Evolutionary conservation across 2,329 filamentous ascomycete genomes (phyloP).

Genomic region (Fusarium luffae): DNA sequence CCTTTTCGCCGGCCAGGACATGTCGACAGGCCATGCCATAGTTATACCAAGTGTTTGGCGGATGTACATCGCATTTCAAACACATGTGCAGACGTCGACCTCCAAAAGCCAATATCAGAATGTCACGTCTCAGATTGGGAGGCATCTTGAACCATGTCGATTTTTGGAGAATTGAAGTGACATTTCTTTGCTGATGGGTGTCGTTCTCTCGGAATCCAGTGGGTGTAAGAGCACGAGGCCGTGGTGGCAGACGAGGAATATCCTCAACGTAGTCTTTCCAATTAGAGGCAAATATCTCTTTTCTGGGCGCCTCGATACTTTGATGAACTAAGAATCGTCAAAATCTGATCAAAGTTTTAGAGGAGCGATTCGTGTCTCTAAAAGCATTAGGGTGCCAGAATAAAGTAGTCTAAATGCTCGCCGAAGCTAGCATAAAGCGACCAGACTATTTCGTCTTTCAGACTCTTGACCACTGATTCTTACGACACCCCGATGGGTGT

Average conservation of each 20-base stretch:
- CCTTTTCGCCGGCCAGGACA: accelerated
- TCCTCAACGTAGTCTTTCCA: not conserved
- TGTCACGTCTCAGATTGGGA: not conserved
- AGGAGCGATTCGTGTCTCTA: no score
- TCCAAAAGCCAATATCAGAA: not conserved
- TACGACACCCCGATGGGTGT: no score
- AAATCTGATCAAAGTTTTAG: not conserved
- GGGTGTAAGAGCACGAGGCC: not conserved
- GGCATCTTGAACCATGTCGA: conserved; percentile 6
- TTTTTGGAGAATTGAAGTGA: not conserved
- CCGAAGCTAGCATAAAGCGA: not conserved
- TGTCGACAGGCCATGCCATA: not conserved
- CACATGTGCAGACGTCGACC: not conserved
- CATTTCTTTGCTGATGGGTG: accelerated
- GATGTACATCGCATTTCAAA: not conserved
- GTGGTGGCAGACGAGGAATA: not conserved
- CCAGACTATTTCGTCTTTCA: not conserved
- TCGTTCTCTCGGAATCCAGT: not conserved
- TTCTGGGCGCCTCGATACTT: not conserved
- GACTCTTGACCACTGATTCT: not conserved
- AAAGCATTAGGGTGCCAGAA: no score
- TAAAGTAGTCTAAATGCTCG: not conserved
- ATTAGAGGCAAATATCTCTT: not conserved
- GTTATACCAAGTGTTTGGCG: not conserved
- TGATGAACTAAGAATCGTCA: not conserved